Conservation (phyloP, 306 rosid species). For the Castanopsis chinensis region DNA sequence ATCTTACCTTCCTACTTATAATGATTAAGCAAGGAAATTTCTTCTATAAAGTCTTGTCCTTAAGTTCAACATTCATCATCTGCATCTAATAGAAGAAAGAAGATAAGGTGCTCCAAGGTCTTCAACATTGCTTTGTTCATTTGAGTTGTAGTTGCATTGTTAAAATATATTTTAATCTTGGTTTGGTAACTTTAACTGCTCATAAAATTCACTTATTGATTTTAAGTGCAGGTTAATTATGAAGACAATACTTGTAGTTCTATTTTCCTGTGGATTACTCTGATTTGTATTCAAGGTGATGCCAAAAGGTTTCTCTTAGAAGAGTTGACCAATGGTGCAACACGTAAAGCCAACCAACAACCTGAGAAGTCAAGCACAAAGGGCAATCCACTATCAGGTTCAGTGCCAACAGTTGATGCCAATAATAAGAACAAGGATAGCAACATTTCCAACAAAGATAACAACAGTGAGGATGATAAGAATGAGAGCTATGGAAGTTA, state of each 20-base stretch:
- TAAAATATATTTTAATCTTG: not conserved
- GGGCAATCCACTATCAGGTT: not conserved
- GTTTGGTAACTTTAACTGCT: not conserved
- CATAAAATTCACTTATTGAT: not conserved
- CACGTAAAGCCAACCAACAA: not conserved
- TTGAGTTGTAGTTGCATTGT: not conserved
- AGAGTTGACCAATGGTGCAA: not conserved
- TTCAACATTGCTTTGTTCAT: not conserved
- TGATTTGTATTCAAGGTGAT: slow-evolving; percentile 1
- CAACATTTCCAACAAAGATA: too few species aligned
- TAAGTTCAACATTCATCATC: not conserved
- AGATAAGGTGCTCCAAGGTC: not conserved
- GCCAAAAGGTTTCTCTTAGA: slow-evolving; percentile 8
- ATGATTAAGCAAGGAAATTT: not conserved
- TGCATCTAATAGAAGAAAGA: not conserved
- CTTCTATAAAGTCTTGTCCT: not conserved
- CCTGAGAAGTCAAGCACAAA: not conserved
- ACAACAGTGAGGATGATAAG: slow-evolving; percentile 10
- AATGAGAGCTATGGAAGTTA: slow-evolving; percentile 4
- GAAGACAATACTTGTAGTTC: slow-evolving; percentile 9
- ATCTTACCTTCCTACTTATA: slow-evolving; percentile 3
- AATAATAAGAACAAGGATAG: not conserved
- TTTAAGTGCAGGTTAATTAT: slow-evolving; percentile 11
- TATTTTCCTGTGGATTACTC: not conserved
- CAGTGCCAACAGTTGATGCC: not conserved